Conservation (phyloP, 75 land plant species). For the Pinus taeda region DNA sequence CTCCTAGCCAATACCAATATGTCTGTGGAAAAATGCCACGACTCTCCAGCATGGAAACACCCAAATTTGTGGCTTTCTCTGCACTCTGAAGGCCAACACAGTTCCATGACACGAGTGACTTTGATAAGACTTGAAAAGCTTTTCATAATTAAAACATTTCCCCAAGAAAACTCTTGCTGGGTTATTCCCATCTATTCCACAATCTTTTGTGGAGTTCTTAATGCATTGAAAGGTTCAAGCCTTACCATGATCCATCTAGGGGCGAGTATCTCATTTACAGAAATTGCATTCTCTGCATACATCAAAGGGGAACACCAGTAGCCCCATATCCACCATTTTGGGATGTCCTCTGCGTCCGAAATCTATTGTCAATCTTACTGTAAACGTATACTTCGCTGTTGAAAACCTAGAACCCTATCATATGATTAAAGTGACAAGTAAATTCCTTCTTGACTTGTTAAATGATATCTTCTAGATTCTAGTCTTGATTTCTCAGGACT, state of each 20-base stretch:
- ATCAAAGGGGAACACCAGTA: slow-evolving; percentile 72
- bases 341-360: slow-evolving; percentile 34
- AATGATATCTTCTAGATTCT: neutral
- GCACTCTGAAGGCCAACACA: slow-evolving; percentile 32
- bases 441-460: neutral
- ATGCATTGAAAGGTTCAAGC: neutral
- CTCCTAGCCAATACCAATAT: slow-evolving; percentile 87
- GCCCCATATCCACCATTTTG: slow-evolving; percentile 77
- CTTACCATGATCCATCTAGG: slow-evolving; percentile 50
- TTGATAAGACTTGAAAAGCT: neutral
- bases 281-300: slow-evolving; percentile 54
- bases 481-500: neutral
- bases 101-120: neutral
- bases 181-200: neutral
- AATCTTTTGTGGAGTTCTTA: neutral
- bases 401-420: no score
- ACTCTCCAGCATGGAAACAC: slow-evolving; percentile 32
- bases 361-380: slow-evolving; percentile 1
- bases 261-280: slow-evolving; percentile 58
- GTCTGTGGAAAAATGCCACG: slow-evolving; percentile 46
- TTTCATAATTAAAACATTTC: neutral
- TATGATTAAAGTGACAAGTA: no score
- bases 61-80: slow-evolving; percentile 34
- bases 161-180: neutral
- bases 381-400: neutral